Base-by-base conservation (phyloP, 495 filamentous ascomycete species). In the Penicillium antarcticum region DNA sequence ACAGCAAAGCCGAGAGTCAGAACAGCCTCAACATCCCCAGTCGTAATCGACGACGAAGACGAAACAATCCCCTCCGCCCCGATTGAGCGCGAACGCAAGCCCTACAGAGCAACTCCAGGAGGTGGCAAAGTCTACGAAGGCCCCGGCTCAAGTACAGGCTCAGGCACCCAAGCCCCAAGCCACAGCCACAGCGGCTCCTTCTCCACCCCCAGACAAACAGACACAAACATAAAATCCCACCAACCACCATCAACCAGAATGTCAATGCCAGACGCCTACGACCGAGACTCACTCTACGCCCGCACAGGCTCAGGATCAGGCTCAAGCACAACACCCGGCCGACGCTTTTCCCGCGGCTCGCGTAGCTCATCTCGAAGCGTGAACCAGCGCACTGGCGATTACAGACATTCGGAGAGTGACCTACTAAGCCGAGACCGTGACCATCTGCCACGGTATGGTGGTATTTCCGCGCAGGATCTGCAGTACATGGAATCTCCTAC, bases 61-160 rank as follows among this genome's bases (percentile, higher is more conserved):
- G 62, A 66, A 12, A 52, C 58, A 9, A 65, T 67, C n/a, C 60
- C 71, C 1, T 56, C 76, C 7, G 67, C 72, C 1, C 77, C 79
- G 0, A 76, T 85, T 21, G 83, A 87, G 59, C 79, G 83, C 5
- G 80, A 85, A 53, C 70, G 83, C 46, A 83, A 86, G 42, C 83
- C 83, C 0, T 87, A 87, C 57, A 67, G 56, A 9, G 77, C 76
- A 1, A 69, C 76, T 17, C 79, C 81, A 1, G 82, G 82, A 8
- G 68, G 71, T 13, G 83, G 82, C 12, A 85, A 82, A 56, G 52
- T 69, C 1, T 81, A 82, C 48, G 74, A 78, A 5, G 77, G 74
- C 12, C 12, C 51, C 7, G 32, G 45, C 26, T 29, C 26, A 7
- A 9, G 26, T 29, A 8, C 26, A 29, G 26, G 26, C 26, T 29